Base-by-base conservation (phyloP, 2,329 filamentous ascomycete species). In the Neodidymelliopsis sp. region DNA sequence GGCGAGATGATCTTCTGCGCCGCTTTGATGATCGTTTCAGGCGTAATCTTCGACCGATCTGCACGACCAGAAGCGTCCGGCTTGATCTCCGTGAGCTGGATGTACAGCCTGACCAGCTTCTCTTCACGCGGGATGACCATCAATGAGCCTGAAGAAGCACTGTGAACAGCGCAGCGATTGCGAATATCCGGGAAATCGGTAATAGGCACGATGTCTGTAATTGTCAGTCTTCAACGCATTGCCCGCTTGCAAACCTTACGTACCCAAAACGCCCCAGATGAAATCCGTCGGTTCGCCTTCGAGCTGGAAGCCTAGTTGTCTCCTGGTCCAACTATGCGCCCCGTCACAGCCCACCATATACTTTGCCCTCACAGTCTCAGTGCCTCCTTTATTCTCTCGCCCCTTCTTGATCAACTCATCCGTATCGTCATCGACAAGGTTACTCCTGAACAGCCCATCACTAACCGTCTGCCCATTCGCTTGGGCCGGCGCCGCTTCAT, bases 291-390 rank as follows among this genome's bases (percentile, higher is more conserved):
- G 78, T 39, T 84, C 82, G 4, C 83, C 83, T 35, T 81, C 75
- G 35, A 86, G 73, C 23, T 79, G 74, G 23, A 83, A 79, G 0
- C 82, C 81, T 1, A 89, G 72, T 44, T 83, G 77, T 43, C 78
- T 76, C 28, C 86, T 74, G 0, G 82, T 84, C 84, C 85, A 88
- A 46, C 80, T 84, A 60, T 86, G 84, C 0, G 87, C 86, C 0
- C 87, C 87, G 54, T 89, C 87, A 33, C 83, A 85, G 0, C 86
- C 87, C 4, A 90, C 77, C 22, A 90, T 75, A 53, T 87, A 90
- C 62, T 85, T 85, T 5, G 81, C 78, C 28, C 74, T 78, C 2
- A 86, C 71, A 0, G 69, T 63, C 57, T 82, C 79, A 56, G 53
- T 60, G 12, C 53, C 71, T 19, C 59, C 65, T 41, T 54, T 70